Base-by-base conservation (phyloP, 2,329 filamentous ascomycete species). In the Talaromyces pinophilus region DNA sequence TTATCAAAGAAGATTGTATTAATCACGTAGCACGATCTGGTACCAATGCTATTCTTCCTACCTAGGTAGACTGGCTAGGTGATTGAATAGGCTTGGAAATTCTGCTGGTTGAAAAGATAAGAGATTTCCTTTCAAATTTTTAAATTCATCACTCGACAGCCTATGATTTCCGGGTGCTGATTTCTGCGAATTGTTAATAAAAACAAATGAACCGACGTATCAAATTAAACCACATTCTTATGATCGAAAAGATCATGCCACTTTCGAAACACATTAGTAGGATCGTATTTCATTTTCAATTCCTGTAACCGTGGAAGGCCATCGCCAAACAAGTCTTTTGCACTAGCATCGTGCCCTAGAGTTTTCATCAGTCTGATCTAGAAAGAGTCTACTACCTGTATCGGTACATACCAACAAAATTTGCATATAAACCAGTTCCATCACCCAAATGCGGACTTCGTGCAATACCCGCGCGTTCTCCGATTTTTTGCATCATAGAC, bases 271-370 rank as follows among this genome's bases (percentile, higher is more conserved):
- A 64, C 62, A 19, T 64, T 57, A 5, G 4, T 46, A 10, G 62
- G 62, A 46, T 64, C 62, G 50, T 64, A 64, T 15, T 48, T 30
- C 28, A 15, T 55, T 40, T 64, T 64, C 17, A 64, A 30, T 19
- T 64, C 38, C n/a, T 15, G 35, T 8, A 64, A 28, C 17, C 62
- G 33, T 17, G 33, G 48, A 11, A 64, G 33, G 40, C 38, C 59
- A n/a, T 46, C 62, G 7, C 62, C 62, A 38, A 64, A 81, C 78
- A 64, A 76, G 69, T 71, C 86, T 84, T 8, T 81, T 79, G 65
- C 77, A 69, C 2, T 69, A 82, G 81, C 71, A 89, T 87, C 2
- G 89, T 83, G 69, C 89, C 90, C 1, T 87, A 87, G 0, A 87
- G 83, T 73, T 90, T 90, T 0, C 85, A 84, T 15, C 83, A 84